Percentiles rank a stretch among this genome's conserved stretches.
Conservation (phyloP, 805 yeast species). For the Saccharomyces jurei region DNA sequence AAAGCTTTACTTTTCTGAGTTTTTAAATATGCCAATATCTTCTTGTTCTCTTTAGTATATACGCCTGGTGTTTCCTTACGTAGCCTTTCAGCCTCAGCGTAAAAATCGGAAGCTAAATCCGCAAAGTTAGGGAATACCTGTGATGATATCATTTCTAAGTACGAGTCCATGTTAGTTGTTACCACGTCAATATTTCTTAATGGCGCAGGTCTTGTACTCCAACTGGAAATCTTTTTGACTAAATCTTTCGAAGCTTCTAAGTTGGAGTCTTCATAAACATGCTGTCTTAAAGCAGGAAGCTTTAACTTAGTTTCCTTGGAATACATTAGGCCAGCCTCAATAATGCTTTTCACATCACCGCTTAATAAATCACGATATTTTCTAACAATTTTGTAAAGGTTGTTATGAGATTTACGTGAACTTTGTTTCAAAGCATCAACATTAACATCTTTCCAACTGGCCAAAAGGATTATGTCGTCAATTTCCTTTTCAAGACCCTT, state of each 20-base stretch:
- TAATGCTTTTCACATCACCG: slow-evolving; percentile 42
- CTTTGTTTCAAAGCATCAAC: slow-evolving; percentile 89
- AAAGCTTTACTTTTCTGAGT: slow-evolving; percentile 73
- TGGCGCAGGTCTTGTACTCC: slow-evolving; percentile 51
- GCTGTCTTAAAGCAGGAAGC: slow-evolving; percentile 3
- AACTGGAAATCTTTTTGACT: slow-evolving; percentile 35
- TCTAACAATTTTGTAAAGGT: slow-evolving; percentile 72
- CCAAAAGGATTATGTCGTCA: slow-evolving; percentile 74
- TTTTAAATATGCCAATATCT: slow-evolving; percentile 58
- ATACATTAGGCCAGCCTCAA: slow-evolving; percentile 51
- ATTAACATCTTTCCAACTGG: slow-evolving; percentile 96
- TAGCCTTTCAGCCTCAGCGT: slow-evolving; percentile 52
- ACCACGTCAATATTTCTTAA: slow-evolving; percentile 45
- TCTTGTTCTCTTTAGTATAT: slow-evolving; percentile 67
- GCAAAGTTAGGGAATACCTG: slow-evolving; percentile 42
- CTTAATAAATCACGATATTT: slow-evolving; percentile 64
- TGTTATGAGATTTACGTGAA: slow-evolving; percentile 80
- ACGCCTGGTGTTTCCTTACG: slow-evolving; percentile 70
- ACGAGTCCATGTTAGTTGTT: slow-evolving; percentile 47
- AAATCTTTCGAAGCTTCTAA: slow-evolving; percentile 11
- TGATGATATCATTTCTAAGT: slow-evolving; percentile 29
- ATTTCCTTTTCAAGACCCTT: slow-evolving; percentile 67
- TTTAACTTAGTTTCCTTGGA: slow-evolving; percentile 6
- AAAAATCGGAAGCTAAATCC: slow-evolving; percentile 46
- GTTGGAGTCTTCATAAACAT: slow-evolving; percentile 5